Evolutionary conservation across 306 rosid genomes (phyloP).

Genomic region (Abrus precatorius): DNA sequence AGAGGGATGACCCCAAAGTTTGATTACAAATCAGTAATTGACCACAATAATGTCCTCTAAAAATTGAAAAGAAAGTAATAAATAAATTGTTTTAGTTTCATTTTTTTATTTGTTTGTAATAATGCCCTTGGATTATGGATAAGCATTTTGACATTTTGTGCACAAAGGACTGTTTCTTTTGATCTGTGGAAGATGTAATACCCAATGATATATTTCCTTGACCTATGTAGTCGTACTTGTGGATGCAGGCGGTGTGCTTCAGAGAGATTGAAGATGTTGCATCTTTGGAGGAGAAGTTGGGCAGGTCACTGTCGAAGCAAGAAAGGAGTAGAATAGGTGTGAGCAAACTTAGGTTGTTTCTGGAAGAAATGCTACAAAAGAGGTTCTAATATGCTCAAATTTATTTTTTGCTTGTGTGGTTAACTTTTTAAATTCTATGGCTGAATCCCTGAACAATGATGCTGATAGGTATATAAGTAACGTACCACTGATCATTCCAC

Average conservation of each 20-base stretch:
- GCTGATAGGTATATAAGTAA: slow-evolving; percentile 87
- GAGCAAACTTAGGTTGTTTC: slow-evolving; percentile 82
- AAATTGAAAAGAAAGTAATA: not conserved
- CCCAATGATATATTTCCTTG: slow-evolving; percentile 39
- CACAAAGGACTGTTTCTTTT: not conserved
- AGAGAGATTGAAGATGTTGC: slow-evolving; percentile 91
- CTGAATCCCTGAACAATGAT: slow-evolving; percentile 48
- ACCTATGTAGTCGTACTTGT: slow-evolving; percentile 36
- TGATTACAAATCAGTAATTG: not conserved
- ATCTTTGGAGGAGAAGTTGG: slow-evolving; percentile 84
- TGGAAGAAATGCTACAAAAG: slow-evolving; percentile 91
- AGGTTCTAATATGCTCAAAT: slow-evolving; percentile 54
- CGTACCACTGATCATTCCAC: slow-evolving; percentile 91
- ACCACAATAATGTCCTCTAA: not conserved
- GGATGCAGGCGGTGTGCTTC: slow-evolving; percentile 74
- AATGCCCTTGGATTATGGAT: not conserved
- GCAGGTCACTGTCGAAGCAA: slow-evolving; percentile 75
- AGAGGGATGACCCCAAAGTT: not conserved
- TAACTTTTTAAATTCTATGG: slow-evolving; percentile 33
- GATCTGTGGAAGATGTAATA: slow-evolving; percentile 5
- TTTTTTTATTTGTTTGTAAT: not conserved
- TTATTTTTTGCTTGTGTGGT: slow-evolving; percentile 1
- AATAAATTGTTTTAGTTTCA: not conserved
- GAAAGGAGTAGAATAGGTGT: slow-evolving; percentile 96
- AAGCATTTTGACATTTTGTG: not conserved